Conservation (phyloP, 768 basidiomycete species). For the Xerocomus potaroensis region DNA sequence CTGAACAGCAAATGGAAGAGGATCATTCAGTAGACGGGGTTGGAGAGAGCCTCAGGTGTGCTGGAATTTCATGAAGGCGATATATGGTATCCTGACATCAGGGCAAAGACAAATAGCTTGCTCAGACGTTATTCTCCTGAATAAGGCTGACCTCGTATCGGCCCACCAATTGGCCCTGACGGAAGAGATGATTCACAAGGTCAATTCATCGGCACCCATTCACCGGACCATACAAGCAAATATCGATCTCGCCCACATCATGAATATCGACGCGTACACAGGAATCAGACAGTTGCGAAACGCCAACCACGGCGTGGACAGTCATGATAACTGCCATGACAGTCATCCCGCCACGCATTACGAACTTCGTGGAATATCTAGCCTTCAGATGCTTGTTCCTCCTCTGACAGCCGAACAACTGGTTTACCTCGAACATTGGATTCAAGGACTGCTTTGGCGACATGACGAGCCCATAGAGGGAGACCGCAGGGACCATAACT, state of each 20-base stretch:
- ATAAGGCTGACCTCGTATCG: conserved; percentile 80
- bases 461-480: conserved; percentile 43
- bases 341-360: conserved; percentile 48
- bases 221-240: conserved; percentile 65
- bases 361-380: conserved; percentile 78
- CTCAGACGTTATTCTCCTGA: conserved; percentile 87
- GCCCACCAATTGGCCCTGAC: conserved; percentile 41
- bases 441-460: conserved; percentile 83
- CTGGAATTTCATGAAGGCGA: not conserved
- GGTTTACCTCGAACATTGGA: conserved; percentile 68
- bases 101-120: conserved; percentile 82
- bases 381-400: conserved; percentile 68
- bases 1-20: conserved; percentile 77
- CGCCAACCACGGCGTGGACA: conserved; percentile 30
- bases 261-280: conserved; percentile 78
- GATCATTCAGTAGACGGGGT: conserved; percentile 59
- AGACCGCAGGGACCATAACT: conserved; percentile 7
- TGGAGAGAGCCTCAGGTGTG: conserved; percentile 78
- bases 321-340: conserved; percentile 24
- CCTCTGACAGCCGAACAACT: conserved; percentile 45
- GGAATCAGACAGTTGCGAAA: conserved; percentile 35
- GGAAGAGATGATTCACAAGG: conserved; percentile 57
- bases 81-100: not conserved
- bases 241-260: conserved; percentile 71
- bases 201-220: conserved; percentile 80